Conservation (phyloP, 495 filamentous ascomycete species). For the Talaromyces borbonicus region DNA sequence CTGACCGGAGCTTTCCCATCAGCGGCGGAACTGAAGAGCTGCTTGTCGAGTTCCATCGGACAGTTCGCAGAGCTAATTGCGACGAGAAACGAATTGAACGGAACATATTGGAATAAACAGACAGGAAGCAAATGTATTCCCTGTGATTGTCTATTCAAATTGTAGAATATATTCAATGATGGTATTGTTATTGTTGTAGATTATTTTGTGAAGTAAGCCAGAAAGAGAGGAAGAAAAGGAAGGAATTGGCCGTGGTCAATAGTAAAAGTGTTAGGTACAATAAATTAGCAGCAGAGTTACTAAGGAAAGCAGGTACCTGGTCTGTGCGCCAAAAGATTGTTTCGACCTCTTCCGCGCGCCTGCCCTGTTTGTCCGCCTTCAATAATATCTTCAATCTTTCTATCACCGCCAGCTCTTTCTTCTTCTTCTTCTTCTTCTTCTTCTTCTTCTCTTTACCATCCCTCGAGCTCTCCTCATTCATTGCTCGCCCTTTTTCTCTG, state of each 20-base stretch:
- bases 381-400: background rate
- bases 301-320: too few relatives aligned
- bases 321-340: constrained; percentile 4
- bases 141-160: too few relatives aligned
- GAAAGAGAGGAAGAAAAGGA: too few relatives aligned
- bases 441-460: background rate
- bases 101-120: constrained; percentile 21
- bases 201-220: too few relatives aligned
- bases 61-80: constrained; percentile 19
- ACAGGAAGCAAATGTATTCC: too few relatives aligned
- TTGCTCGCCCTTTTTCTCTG: too few relatives aligned
- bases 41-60: constrained; percentile 34
- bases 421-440: background rate
- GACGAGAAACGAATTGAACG: constrained; percentile 16
- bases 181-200: too few relatives aligned
- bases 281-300: too few relatives aligned
- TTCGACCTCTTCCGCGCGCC: background rate
- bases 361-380: background rate
- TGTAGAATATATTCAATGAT: background rate
- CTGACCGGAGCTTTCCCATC: constrained; percentile 42
- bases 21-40: constrained; percentile 33
- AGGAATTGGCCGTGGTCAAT: background rate
- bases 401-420: background rate
- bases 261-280: background rate
- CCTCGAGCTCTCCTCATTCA: background rate